Conservation (phyloP, 2,329 filamentous ascomycete species). For the Blumeria graminis region DNA sequence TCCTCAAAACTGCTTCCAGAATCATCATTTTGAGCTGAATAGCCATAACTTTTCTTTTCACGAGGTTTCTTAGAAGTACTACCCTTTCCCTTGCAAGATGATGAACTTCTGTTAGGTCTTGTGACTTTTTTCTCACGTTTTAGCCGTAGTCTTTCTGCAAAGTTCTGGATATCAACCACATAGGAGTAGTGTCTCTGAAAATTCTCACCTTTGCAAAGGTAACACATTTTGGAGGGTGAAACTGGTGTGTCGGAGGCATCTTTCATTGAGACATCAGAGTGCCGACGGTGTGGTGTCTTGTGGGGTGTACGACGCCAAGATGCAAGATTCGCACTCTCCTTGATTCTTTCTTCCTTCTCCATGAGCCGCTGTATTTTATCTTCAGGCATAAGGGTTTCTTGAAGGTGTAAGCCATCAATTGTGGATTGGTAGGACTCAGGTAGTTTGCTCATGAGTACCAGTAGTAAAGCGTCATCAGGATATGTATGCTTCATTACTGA, state of each 20-base stretch:
- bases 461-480: not conserved
- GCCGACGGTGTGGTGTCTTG: not conserved
- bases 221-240: conserved; percentile 1
- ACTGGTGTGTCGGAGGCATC: not conserved
- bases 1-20: not conserved
- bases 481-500: not conserved
- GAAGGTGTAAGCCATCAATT: conserved; percentile 1
- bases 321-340: not conserved
- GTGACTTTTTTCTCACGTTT: not conserved
- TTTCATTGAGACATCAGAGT: not conserved
- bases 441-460: conserved; percentile 1
- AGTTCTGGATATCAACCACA: not conserved
- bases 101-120: not conserved
- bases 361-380: not conserved
- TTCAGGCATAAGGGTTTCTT: not conserved
- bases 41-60: conserved; percentile 1
- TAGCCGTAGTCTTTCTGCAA: not conserved
- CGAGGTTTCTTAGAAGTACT: not conserved
- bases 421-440: not conserved
- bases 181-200: not conserved
- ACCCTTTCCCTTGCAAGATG: not conserved
- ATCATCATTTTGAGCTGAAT: not conserved
- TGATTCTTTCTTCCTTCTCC: not conserved
- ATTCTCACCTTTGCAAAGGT: not conserved
- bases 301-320: not conserved